Evolutionary conservation across 257 asterid species (phyloP), one percentile per base, ranked within the genome.

Genomic region (Jacaranda mimosifolia): DNA sequence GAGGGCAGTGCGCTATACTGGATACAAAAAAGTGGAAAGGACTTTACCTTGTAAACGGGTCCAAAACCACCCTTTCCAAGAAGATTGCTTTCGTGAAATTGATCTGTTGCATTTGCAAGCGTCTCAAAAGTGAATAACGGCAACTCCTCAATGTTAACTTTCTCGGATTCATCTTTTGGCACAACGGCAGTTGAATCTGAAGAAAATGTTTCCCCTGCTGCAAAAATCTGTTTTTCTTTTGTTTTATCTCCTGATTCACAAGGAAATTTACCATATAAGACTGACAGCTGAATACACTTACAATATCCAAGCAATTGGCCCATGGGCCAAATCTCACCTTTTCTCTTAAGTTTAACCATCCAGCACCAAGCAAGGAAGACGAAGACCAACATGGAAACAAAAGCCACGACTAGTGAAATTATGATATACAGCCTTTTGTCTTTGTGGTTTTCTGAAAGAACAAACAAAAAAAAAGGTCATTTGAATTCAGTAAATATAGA

Each of bases 51-150:
- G 77, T 88, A 90, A 63, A 90, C 94, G 10, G 83, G 82, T 35
- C 96, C 96, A 9, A 90, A 90, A 36, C 96, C 92, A 39, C 96
- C 96, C 59, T 73, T 80, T 9, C 94, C 96, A 3, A 90, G 91
- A 49, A 83, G 82, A 57, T 81, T 87, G 53, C 66, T 56, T 2
- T 82, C 73, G 35, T 82, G 71, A 49, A 88, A 90, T 7, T 81
- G 83, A 17, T 81, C 70, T 8, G 93, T 88, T 38, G 93, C 91
- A 32, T 45, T 84, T 39, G 86, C 87, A 45, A 90, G 79, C 38
- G 78, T 74, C 64, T 81, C 85, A 45, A 90, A 82, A 45, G 62
- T 63, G 79, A 82, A 90, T 10, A 81, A 62, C 1, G 90, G 88
- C 9, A 90, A 59, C 79, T 88, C 94, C 62, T 88, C 90, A 12